phyloP scores from a whole-genome alignment of 768 basidiomycete species.

The Mycena vitilis region DNA sequence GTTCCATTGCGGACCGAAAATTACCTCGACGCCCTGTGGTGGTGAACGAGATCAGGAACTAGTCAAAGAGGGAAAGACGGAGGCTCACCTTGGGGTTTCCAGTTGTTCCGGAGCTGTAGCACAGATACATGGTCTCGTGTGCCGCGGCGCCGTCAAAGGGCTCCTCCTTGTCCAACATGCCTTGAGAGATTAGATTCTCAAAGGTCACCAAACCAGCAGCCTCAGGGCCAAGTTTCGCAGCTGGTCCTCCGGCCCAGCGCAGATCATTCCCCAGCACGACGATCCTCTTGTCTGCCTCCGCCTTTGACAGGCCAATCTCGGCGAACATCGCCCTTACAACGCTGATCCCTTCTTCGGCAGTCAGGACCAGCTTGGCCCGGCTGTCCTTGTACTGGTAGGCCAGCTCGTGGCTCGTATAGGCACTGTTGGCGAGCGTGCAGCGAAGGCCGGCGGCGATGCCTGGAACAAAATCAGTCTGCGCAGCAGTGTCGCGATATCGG shows the following conservation, averaged over 20 bases:
- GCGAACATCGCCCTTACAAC: conserved; percentile 39
- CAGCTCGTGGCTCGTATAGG: conserved; percentile 66
- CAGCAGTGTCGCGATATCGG: not conserved
- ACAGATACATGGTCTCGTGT: conserved; percentile 42
- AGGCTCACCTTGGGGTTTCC: conserved; percentile 64
- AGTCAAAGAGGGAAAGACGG: not conserved
- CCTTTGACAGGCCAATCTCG: conserved; percentile 31
- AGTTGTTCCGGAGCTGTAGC: conserved; percentile 62
- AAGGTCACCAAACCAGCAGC: conserved; percentile 24
- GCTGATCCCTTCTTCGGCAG: conserved; percentile 53
- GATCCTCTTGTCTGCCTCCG: conserved; percentile 29
- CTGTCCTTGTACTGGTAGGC: conserved; percentile 67
- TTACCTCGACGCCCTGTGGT: conserved; percentile 33
- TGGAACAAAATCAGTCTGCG: not conserved
- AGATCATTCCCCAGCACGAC: conserved; percentile 24
- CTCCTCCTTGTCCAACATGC: conserved; percentile 37
- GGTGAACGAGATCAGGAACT: too few species aligned
- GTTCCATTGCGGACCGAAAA: not conserved
- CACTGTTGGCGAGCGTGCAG: conserved; percentile 66
- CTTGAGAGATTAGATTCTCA: conserved; percentile 31
- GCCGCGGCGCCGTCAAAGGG: conserved; percentile 39
- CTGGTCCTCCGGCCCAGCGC: conserved; percentile 31
- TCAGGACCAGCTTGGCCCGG: conserved; percentile 59
- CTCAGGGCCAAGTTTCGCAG: not conserved
- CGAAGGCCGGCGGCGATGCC: conserved; percentile 64